Evolutionary conservation across 208 protist genomes (phyloP).

Genomic region (Vickermania spadyakhi): DNA sequence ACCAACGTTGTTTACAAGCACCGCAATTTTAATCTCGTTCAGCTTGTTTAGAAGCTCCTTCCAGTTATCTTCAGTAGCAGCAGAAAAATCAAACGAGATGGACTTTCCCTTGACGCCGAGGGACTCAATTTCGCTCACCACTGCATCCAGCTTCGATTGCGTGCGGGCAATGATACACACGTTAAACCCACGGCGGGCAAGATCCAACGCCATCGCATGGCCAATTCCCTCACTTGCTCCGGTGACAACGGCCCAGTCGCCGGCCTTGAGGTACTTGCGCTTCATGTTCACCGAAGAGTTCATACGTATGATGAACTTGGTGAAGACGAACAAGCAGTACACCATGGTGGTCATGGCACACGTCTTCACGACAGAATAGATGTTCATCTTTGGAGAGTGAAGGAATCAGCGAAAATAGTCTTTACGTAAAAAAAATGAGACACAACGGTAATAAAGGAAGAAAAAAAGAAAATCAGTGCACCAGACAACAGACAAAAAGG

Average conservation of each 20-base stretch:
- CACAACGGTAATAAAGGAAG: no score
- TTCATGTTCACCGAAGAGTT: slow-evolving; percentile 68
- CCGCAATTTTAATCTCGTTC: slow-evolving; percentile 33
- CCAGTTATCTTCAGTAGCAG: slow-evolving; percentile 45
- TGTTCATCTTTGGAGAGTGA: no score
- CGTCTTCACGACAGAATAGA: no score
- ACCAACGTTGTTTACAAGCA: slow-evolving; percentile 92
- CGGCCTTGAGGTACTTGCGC: slow-evolving; percentile 54
- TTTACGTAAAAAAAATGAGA: no score
- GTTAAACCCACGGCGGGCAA: slow-evolving; percentile 87
- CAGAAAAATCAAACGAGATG: slow-evolving; percentile 81
- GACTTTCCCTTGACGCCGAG: slow-evolving; percentile 60
- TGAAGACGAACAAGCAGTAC: no score
- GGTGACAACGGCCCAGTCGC: slow-evolving; percentile 89
- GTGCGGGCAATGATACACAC: slow-evolving; percentile 87
- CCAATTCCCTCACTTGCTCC: slow-evolving; percentile 94
- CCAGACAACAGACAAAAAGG: no score
- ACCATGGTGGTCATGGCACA: no score
- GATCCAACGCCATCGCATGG: slow-evolving; percentile 79
- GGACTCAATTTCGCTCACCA: slow-evolving; percentile 56
- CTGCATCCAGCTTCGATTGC: slow-evolving; percentile 74
- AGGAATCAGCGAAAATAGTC: no score
- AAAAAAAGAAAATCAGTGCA: no score
- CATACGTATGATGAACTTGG: no score
- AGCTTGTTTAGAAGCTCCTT: slow-evolving; percentile 41